These are phyloP conservation scores for Penicillium verrucosum DNA, from an alignment of 2,329 filamentous ascomycete genomes.

Conservation along the genomic window DNA sequence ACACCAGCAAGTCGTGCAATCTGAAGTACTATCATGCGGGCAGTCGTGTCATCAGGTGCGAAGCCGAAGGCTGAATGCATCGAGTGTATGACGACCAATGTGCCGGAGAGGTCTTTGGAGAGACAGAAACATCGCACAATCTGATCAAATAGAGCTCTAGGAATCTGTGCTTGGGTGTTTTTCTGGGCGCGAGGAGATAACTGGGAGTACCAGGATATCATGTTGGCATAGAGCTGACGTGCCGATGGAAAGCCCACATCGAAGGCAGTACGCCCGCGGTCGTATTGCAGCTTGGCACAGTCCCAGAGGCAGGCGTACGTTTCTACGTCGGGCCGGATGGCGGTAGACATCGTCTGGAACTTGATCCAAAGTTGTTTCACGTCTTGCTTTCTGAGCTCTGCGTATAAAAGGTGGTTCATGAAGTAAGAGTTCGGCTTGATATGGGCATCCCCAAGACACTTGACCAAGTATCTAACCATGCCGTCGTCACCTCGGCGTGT, in stretches of 20 bases:
- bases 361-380: conserved; percentile 54
- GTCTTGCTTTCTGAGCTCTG: conserved; percentile 60
- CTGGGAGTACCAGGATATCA: conserved; percentile 46
- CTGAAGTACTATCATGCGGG: conserved; percentile 49
- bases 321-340: conserved; percentile 61
- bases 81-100: conserved; percentile 49
- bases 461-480: conserved; percentile 59
- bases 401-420: conserved; percentile 73
- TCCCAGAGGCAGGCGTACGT: conserved; percentile 68
- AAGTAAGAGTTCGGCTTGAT: conserved; percentile 69
- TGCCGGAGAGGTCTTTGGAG: conserved; percentile 48
- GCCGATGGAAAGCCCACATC: conserved; percentile 45
- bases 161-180: conserved; percentile 38
- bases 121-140: conserved; percentile 53
- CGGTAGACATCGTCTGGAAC: conserved; percentile 54
- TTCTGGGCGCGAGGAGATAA: conserved; percentile 32
- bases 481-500: conserved; percentile 58
- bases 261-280: conserved; percentile 48
- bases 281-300: conserved; percentile 48
- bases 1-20: conserved; percentile 46
- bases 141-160: conserved; percentile 50
- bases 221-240: conserved; percentile 47
- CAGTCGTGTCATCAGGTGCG: conserved; percentile 47
- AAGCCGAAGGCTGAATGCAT: conserved; percentile 45
- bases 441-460: conserved; percentile 60